Evolutionary conservation across 1,284 basidiomycete species (phyloP), one percentile per base, ranked within the genome.

Genomic region (Lentinula novae-zelandiae): DNA sequence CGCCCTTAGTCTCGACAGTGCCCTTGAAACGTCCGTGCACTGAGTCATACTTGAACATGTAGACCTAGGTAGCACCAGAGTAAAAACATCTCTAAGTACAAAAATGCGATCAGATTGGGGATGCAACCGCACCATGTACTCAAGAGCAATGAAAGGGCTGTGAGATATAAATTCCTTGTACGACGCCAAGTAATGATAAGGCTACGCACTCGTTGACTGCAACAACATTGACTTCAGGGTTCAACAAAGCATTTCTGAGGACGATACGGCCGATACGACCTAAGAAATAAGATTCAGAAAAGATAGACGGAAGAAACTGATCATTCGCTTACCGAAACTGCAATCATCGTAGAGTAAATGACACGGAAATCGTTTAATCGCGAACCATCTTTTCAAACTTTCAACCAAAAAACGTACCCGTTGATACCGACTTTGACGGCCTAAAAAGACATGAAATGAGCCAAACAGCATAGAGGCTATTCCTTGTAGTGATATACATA

Each of bases 1-100:
- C 93, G 72, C 95, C 90, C 82, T 92, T 90, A 75, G 81, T 77
- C 75, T 87, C 82, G 69, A 99, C 87, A 61, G 83, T 76, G 66
- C 96, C 96, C 75, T 94, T 89, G 89, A 92, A 99, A 76, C 90
- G 88, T 66, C 96, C 94, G 83, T 99, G 96, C 71, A 96, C 95
- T 65, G 95, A 95, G 78, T 98, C 96, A 77, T 91, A 98, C 86
- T 98, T 98, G 93, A 98, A 97, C 96, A 99, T 97, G 89, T 99
- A 98, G 75, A 94, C 89, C 90, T 92, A 63, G 89, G 69, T 85
- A 75, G 78, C 78, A 59, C 13, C 42, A 33, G 54, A 17, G 9
- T 38, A 20, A 57, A 17, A 39, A 54, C 59, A 31, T 27, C 2
- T 27, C 22, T 27, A 3, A 27, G 27, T 27, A 27, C 27, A 4